Evolutionary conservation across 2,329 filamentous ascomycete genomes (phyloP), one percentile per base, ranked within the genome.

Genomic region (Xylaria sp.): DNA sequence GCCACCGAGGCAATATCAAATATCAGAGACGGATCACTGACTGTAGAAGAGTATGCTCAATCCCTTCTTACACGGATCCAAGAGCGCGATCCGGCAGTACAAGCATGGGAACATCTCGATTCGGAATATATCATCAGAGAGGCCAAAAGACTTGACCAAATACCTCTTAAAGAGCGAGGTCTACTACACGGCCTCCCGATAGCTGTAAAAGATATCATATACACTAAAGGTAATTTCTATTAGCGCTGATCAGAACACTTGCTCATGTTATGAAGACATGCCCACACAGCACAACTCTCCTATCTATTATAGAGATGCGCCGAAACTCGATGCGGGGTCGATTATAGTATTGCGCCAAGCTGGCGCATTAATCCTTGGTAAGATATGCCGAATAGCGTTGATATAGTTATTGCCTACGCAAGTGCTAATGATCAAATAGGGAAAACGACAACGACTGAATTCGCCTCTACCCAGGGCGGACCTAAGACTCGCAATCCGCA

Each of bases 361-460:
- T 1, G 87, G 88, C 0, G 87, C 86, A 2, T 77, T 90, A 12
- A 83, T 90, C n/a, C 78, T 90, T 10, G 81, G 81, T 78, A 55
- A 60, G 72, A 50, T 15, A 36, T 8, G 8, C n/a, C 20, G 10
- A 6, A 60, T 30, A 15, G 36, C 39, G 45, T 6, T 34, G n/a
- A n/a, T 23, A 60, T 18, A n/a, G n/a, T n/a, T n/a, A 39, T 15
- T 45, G n/a, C 15, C 30, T 18, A 18, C 25, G 20, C 12, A 10
- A 3, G 39, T 52, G 39, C 39, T 66, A 25, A 69, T 46, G n/a
- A 25, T 32, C n/a, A 13, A 6, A 56, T 18, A 78, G 83, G 84
- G 28, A 87, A 89, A 73, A 87, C 86, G 0, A 87, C 84, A 0
- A 91, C 89, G 0, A 89, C 90, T 0, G 88, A 91, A 73, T 91